Evolutionary conservation across 2,329 filamentous ascomycete genomes (phyloP).

Genomic region (Lasiodiplodia sp.): DNA sequence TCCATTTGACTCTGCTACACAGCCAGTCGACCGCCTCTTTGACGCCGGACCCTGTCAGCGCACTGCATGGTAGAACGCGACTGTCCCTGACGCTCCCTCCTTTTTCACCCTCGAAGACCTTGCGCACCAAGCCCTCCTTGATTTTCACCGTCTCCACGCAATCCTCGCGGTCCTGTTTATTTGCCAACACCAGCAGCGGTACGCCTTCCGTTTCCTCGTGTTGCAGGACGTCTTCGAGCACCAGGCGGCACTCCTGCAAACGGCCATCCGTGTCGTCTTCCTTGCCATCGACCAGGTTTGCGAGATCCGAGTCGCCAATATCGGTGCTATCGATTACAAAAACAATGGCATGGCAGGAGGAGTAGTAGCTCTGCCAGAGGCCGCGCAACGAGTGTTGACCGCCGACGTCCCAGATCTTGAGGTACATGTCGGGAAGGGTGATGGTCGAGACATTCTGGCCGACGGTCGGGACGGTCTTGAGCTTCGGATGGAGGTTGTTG

Average conservation of each 20-base stretch:
- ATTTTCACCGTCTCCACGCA: constrained; percentile 97
- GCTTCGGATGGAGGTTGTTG: constrained; percentile 69
- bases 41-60: constrained; percentile 83
- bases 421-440: constrained; percentile 89
- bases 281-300: constrained; percentile 48
- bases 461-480: constrained; percentile 93
- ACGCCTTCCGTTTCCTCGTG: constrained; percentile 90
- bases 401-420: constrained; percentile 98
- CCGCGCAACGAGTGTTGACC: constrained; percentile 88
- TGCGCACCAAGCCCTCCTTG: constrained; percentile 94
- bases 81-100: constrained; percentile 86
- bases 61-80: constrained; percentile 87
- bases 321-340: constrained; percentile 98
- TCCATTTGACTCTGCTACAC: constrained; percentile 90
- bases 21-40: constrained; percentile 98
- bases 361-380: constrained; percentile 96
- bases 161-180: constrained; percentile 97
- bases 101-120: constrained; percentile 94
- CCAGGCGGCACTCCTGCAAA: constrained; percentile 85
- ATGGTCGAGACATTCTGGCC: constrained; percentile 97
- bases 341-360: constrained; percentile 92
- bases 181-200: constrained; percentile 88
- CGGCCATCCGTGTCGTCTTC: constrained; percentile 57
- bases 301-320: constrained; percentile 82
- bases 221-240: constrained; percentile 88